Evolutionary conservation across 1,139 yeast genomes (phyloP).

Genomic region (Saccharomyces hybrid): DNA sequence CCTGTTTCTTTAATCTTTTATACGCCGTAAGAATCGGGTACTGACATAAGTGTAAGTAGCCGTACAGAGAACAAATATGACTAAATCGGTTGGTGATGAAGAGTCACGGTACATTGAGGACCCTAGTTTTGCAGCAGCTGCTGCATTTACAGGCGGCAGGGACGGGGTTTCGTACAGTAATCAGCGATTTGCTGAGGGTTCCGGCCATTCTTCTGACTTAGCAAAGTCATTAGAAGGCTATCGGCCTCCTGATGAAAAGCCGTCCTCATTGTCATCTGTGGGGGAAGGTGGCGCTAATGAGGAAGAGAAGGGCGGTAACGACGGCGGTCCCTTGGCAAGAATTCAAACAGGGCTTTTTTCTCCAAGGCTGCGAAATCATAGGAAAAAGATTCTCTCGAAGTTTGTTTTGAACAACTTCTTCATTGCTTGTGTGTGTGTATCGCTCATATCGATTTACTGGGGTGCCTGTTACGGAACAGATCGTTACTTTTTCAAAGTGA

Average conservation of each 20-base stretch:
- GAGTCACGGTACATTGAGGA: not conserved
- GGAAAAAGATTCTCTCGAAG: constrained; percentile 8
- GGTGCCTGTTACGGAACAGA: constrained; percentile 5
- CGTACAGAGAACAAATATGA: not conserved
- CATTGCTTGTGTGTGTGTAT: constrained; percentile 4
- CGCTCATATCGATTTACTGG: constrained; percentile 5
- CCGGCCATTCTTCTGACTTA: not conserved
- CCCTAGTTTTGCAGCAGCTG: not conserved
- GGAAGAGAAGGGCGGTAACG: not conserved
- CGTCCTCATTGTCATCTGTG: not conserved
- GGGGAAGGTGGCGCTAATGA: not conserved
- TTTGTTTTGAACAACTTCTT: constrained; percentile 8
- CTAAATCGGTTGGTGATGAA: not conserved
- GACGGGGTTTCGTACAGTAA: constrained; percentile 5
- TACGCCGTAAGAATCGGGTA: not conserved
- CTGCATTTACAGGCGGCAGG: not conserved
- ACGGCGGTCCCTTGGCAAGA: not conserved
- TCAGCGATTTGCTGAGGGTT: not conserved
- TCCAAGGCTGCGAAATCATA: constrained; percentile 9
- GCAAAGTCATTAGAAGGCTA: not conserved
- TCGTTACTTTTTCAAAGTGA: constrained; percentile 1
- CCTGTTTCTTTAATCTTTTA: not conserved
- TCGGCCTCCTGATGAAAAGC: not conserved
- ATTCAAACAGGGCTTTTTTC: constrained; percentile 6
- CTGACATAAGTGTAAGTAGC: not conserved